These are phyloP conservation scores for Rubus idaeus DNA, from an alignment of 306 rosid genomes.

Conservation along the genomic window DNA sequence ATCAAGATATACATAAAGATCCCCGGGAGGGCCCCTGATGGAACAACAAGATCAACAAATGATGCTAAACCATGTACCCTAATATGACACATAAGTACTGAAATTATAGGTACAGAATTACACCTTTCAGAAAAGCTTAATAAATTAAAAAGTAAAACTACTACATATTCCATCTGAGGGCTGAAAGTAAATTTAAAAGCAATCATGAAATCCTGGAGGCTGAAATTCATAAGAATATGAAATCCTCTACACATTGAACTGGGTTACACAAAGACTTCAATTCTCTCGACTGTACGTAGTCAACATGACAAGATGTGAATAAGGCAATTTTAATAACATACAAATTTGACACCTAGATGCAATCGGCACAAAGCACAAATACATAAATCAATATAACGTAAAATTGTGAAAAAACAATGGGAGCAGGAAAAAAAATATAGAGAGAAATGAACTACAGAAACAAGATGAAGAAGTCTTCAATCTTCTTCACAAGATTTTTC, in stretches of 20 bases:
- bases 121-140: neutral
- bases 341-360: slow-evolving; percentile 1
- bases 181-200: neutral
- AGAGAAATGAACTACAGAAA: neutral
- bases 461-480: neutral
- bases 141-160: neutral
- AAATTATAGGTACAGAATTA: slow-evolving; percentile 13
- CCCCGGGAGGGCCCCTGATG: slow-evolving; percentile 94
- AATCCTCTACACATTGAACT: neutral
- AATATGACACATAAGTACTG: slow-evolving; percentile 2
- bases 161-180: neutral
- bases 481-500: neutral
- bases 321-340: neutral
- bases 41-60: slow-evolving; percentile 35
- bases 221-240: neutral
- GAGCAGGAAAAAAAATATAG: neutral
- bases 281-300: neutral
- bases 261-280: neutral
- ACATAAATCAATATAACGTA: neutral
- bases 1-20: slow-evolving; percentile 87
- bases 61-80: slow-evolving; percentile 28
- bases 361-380: neutral
- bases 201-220: neutral
- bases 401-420: neutral
- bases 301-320: neutral